These are phyloP conservation scores for Sporothrix humicola DNA, from an alignment of 2,329 filamentous ascomycete species.

Conservation along the genomic window DNA sequence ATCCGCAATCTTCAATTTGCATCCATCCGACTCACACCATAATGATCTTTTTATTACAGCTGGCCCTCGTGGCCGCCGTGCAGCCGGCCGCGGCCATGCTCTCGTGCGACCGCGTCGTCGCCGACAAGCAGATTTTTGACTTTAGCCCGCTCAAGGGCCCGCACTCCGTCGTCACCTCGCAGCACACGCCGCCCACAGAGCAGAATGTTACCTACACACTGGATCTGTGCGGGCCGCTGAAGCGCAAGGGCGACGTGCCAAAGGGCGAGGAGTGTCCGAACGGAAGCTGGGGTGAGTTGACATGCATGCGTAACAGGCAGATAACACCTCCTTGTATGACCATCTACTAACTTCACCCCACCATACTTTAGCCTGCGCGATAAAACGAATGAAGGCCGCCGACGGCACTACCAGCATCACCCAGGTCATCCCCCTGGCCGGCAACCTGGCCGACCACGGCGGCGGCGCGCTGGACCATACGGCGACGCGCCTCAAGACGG, in stretches of 20 bases:
- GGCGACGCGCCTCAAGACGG: conserved; percentile 68
- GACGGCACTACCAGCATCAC: conserved; percentile 55
- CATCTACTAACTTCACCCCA: no score
- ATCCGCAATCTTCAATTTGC: background rate
- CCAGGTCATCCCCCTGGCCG: conserved; percentile 74
- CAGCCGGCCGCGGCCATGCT: conserved; percentile 53
- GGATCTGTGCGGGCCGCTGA: conserved; percentile 74
- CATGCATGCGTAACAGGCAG: no score
- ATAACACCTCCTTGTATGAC: no score
- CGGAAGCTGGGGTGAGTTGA: conserved; percentile 67
- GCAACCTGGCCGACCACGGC: conserved; percentile 65
- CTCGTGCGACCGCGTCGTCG: conserved; percentile 66
- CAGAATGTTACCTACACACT: conserved; percentile 82
- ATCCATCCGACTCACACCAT: background rate
- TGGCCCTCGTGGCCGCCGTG: conserved; percentile 34
- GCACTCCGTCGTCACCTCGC: conserved; percentile 68
- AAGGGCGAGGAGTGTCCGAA: conserved; percentile 68
- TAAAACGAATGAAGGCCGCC: conserved; percentile 63
- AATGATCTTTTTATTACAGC: conserved; percentile 29
- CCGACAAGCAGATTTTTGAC: conserved; percentile 67
- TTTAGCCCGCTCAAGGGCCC: conserved; percentile 68
- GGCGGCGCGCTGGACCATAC: conserved; percentile 68
- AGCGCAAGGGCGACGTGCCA: conserved; percentile 61
- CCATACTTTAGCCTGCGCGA: conserved; percentile 69
- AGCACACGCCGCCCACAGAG: conserved; percentile 58